phyloP scores from a whole-genome alignment of 1,284 basidiomycete genomes.

The Moesziomyces aphidis region DNA sequence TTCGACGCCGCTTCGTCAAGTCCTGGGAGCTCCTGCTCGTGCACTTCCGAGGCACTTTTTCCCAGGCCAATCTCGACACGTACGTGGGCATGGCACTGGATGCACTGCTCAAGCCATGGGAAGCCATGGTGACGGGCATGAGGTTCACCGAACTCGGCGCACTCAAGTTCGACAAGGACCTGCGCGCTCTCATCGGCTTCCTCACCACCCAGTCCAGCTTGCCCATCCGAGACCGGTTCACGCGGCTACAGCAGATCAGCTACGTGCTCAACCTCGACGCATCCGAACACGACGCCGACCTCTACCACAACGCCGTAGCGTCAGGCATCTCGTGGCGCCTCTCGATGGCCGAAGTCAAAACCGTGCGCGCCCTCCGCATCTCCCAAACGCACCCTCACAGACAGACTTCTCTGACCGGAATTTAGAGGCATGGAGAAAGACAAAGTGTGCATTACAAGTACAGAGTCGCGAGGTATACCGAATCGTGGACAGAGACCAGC shows the following conservation, averaged over 20 bases:
- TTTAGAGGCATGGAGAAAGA: neutral
- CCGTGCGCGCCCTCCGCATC: conserved; percentile 35
- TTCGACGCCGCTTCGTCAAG: conserved; percentile 86
- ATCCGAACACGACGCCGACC: conserved; percentile 80
- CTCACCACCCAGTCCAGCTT: conserved; percentile 86
- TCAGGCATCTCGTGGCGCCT: conserved; percentile 60
- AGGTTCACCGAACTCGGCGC: conserved; percentile 97
- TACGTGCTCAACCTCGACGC: conserved; percentile 89
- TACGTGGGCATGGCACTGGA: conserved; percentile 88
- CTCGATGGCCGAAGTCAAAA: conserved; percentile 54
- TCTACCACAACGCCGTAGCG: conserved; percentile 52
- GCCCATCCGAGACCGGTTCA: conserved; percentile 86
- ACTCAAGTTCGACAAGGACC: conserved; percentile 92
- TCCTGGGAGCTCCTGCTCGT: conserved; percentile 82
- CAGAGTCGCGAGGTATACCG: conserved; percentile 15
- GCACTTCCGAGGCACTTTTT: conserved; percentile 79
- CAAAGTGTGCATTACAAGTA: conserved; percentile 15
- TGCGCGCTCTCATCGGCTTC: conserved; percentile 84
- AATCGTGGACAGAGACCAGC: neutral
- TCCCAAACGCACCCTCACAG: neutral
- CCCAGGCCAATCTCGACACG: conserved; percentile 84
- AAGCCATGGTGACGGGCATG: conserved; percentile 83
- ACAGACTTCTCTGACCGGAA: neutral
- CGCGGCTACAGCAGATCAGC: conserved; percentile 90
- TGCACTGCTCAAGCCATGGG: conserved; percentile 90